These are phyloP conservation scores for Chaetomiaceae sp. DNA, from an alignment of 2,329 filamentous ascomycete genomes.

Conservation along the genomic window DNA sequence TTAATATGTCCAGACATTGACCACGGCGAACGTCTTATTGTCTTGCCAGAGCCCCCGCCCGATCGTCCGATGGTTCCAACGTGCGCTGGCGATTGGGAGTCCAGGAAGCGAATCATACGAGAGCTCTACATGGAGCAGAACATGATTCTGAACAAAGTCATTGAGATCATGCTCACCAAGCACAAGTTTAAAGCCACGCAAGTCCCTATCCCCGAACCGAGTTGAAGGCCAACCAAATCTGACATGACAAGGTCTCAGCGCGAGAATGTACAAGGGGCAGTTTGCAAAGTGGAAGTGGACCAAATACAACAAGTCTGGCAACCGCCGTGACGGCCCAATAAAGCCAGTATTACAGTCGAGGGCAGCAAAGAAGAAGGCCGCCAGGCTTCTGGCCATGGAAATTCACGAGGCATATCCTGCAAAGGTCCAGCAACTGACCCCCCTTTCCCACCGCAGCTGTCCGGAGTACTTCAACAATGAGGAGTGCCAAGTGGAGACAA, in stretches of 20 bases:
- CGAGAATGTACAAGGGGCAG: constrained; percentile 29
- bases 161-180: constrained; percentile 22
- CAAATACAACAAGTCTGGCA: constrained; percentile 27
- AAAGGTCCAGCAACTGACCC: neutral
- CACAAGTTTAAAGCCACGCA: constrained; percentile 28
- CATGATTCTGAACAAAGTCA: constrained; percentile 25
- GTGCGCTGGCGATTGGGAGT: constrained; percentile 23
- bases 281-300: constrained; percentile 28
- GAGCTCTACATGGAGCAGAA: constrained; percentile 25
- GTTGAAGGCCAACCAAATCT: neutral
- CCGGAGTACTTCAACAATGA: constrained; percentile 16
- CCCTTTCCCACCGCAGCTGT: neutral
- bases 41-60: neutral
- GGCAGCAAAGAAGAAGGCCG: neutral
- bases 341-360: constrained; percentile 12
- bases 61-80: constrained; percentile 20
- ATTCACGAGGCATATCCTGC: too few relatives aligned
- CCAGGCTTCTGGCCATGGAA: too few relatives aligned
- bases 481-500: constrained; percentile 14
- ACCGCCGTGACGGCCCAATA: neutral
- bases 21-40: neutral
- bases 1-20: too few relatives aligned
- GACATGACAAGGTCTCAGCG: constrained; percentile 11
- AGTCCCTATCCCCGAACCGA: neutral
- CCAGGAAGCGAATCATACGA: constrained; percentile 21